phyloP scores from a whole-genome alignment of 345 rosid genomes.

The Salix udensis region DNA sequence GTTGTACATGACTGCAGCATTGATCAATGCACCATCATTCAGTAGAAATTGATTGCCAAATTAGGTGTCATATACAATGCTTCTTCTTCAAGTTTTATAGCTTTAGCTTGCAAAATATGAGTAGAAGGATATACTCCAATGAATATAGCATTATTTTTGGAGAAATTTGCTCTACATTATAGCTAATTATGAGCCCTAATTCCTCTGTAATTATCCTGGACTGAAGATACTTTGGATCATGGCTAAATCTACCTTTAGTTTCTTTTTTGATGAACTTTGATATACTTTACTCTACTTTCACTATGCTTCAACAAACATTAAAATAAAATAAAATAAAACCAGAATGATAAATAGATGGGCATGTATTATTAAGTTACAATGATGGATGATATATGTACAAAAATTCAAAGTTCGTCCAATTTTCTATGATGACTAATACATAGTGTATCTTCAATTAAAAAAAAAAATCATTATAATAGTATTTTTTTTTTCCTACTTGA shows the following conservation, averaged over 20 bases:
- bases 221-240: too few relatives aligned
- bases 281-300: background rate
- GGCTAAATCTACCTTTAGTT: too few relatives aligned
- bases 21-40: background rate
- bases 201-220: background rate
- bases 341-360: background rate
- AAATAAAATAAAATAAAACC: background rate
- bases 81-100: constrained; percentile 2
- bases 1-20: background rate
- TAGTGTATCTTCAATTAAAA: too few relatives aligned
- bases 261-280: too few relatives aligned
- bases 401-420: background rate
- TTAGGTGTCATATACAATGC: background rate
- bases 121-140: background rate
- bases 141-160: background rate
- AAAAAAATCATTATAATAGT: too few relatives aligned
- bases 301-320: background rate
- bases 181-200: constrained; percentile 1
- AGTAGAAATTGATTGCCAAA: background rate
- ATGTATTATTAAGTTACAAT: too few relatives aligned
- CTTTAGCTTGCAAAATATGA: background rate
- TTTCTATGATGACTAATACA: background rate
- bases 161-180: background rate
- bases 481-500: too few relatives aligned
- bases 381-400: background rate